phyloP scores from a whole-genome alignment of 129 eudicot genomes.

The Ambrosia trifida region DNA sequence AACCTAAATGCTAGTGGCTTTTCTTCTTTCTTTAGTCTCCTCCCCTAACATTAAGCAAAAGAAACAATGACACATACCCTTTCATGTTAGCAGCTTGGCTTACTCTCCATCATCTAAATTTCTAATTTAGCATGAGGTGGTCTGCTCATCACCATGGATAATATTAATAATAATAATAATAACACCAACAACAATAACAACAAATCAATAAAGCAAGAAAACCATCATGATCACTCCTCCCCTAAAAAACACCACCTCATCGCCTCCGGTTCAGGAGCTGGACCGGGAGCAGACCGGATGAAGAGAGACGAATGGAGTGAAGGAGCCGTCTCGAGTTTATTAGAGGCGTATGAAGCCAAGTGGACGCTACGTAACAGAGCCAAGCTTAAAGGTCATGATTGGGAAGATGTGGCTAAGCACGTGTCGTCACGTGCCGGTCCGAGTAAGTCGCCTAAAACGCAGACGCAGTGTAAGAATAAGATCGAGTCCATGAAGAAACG shows the following conservation, averaged over 20 bases:
- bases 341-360: conserved; percentile 87
- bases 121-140: conserved; percentile 4
- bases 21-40: conserved; percentile 24
- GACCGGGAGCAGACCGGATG: conserved; percentile 57
- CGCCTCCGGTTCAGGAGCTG: conserved; percentile 5
- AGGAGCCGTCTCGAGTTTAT: conserved; percentile 78
- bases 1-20: conserved; percentile 60
- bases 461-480: conserved; percentile 95
- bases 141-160: conserved; percentile 32
- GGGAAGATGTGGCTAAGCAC: conserved; percentile 90
- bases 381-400: conserved; percentile 89
- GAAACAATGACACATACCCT: conserved; percentile 29
- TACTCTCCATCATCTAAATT: not conserved
- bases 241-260: conserved; percentile 29
- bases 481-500: conserved; percentile 97
- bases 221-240: conserved; percentile 18
- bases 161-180: not conserved
- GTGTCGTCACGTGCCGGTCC: conserved; percentile 67
- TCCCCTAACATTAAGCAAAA: conserved; percentile 24
- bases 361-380: conserved; percentile 84
- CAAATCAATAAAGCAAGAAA: conserved; percentile 10
- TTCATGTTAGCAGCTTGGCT: conserved; percentile 69
- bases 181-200: too few species aligned
- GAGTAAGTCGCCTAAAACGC: conserved; percentile 74
- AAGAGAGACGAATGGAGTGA: conserved; percentile 98